Evolutionary conservation across 345 rosid genomes (phyloP).

Genomic region (Rubroshorea leprosula): DNA sequence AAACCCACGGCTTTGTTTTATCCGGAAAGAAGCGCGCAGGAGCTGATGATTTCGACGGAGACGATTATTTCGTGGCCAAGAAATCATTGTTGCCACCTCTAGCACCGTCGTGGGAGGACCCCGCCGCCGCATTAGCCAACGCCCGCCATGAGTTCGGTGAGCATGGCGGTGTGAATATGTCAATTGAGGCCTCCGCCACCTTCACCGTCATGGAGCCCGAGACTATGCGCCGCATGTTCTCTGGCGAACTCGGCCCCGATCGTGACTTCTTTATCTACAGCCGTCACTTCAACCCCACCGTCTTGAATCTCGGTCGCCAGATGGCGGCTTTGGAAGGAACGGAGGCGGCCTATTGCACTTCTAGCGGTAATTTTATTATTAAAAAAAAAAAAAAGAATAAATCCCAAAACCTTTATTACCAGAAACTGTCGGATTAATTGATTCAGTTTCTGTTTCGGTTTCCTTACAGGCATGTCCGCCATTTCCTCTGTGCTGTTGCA

Average conservation of each 20-base stretch:
- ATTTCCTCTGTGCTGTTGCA: constrained; percentile 86
- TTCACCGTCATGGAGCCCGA: constrained; percentile 99
- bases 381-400: not conserved
- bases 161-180: constrained; percentile 98
- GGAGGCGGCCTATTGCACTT: constrained; percentile 94
- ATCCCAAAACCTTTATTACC: no score
- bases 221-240: constrained; percentile 83
- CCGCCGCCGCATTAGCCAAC: constrained; percentile 69
- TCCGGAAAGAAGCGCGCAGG: constrained; percentile 51
- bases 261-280: constrained; percentile 92
- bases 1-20: constrained; percentile 24
- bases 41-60: constrained; percentile 36
- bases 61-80: constrained; percentile 31
- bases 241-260: constrained; percentile 95
- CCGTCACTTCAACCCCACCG: constrained; percentile 98
- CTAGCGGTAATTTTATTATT: constrained; percentile 56
- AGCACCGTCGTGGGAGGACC: constrained; percentile 48
- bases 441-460: not conserved
- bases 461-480: constrained; percentile 78
- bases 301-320: constrained; percentile 82
- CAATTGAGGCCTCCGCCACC: constrained; percentile 97
- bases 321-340: constrained; percentile 99
- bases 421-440: no score
- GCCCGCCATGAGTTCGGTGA: constrained; percentile 92
- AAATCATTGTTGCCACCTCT: constrained; percentile 35